Conservation (phyloP, 768 basidiomycete genomes). For the Candolleomyces aberdarensis region DNA sequence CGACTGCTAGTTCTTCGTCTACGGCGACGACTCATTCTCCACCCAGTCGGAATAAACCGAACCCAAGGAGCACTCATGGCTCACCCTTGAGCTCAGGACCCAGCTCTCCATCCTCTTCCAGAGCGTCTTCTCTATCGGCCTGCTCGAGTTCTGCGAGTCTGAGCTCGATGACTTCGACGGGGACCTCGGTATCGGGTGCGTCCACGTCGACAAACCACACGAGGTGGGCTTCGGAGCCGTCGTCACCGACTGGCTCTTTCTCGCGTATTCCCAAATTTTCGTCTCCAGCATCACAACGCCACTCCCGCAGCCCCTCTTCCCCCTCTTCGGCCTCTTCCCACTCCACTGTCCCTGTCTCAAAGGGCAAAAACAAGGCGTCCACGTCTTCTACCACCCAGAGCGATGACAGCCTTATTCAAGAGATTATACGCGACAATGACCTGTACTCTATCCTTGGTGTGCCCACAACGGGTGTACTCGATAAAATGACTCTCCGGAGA, state of each 20-base stretch:
- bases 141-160: constrained; percentile 1
- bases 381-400: constrained; percentile 12
- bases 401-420: constrained; percentile 32
- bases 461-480: constrained; percentile 43
- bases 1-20: constrained; percentile 8
- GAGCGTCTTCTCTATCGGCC: neutral
- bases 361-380: constrained; percentile 1
- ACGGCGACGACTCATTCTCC: neutral
- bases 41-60: neutral
- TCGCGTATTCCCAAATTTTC: constrained; percentile 1
- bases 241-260: neutral
- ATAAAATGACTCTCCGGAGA: constrained; percentile 62
- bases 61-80: neutral
- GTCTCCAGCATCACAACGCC: neutral
- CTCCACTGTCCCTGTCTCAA: neutral
- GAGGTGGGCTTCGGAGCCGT: neutral
- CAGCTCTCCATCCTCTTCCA: neutral
- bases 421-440: constrained; percentile 60
- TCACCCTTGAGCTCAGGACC: neutral
- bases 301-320: constrained; percentile 16
- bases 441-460: constrained; percentile 76
- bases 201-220: neutral
- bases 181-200: neutral
- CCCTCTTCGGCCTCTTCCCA: constrained; percentile 11
- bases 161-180: neutral